Percentiles rank a stretch among this genome's conserved stretches.
Conservation (phyloP, 2,329 filamentous ascomycete species). For the Diaporthe destruens region DNA sequence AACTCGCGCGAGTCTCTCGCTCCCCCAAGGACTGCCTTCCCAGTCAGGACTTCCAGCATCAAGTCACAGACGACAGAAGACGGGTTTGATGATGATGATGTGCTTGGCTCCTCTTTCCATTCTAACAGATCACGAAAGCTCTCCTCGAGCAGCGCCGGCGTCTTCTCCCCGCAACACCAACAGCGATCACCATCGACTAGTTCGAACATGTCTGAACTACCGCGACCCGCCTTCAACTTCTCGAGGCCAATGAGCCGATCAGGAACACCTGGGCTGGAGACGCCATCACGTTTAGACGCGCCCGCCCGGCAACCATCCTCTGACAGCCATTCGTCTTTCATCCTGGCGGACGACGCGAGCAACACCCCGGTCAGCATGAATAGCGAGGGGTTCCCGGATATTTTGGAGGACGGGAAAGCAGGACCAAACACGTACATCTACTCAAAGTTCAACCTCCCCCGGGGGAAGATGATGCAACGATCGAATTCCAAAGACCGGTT, state of each 20-base stretch:
- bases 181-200: conserved; percentile 86
- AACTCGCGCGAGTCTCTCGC: conserved; percentile 61
- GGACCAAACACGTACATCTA: conserved; percentile 84
- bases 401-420: conserved; percentile 60
- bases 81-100: conserved; percentile 78
- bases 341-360: conserved; percentile 73
- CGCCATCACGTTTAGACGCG: conserved; percentile 57
- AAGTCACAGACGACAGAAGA: conserved; percentile 74
- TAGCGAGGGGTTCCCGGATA: conserved; percentile 75
- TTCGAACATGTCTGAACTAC: conserved; percentile 81
- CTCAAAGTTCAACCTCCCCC: conserved; percentile 84
- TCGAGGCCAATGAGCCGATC: conserved; percentile 88
- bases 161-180: conserved; percentile 67
- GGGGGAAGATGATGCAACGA: conserved; percentile 83
- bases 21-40: conserved; percentile 50
- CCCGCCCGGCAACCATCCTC: conserved; percentile 73
- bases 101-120: conserved; percentile 65
- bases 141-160: conserved; percentile 73
- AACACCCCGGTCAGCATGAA: conserved; percentile 80
- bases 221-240: conserved; percentile 89
- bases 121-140: conserved; percentile 82
- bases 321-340: conserved; percentile 75
- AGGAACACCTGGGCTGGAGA: conserved; percentile 61
- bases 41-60: conserved; percentile 69
- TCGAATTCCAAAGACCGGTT: conserved; percentile 72